Conservation (phyloP, 768 basidiomycete species). For the Mycena filopes region DNA sequence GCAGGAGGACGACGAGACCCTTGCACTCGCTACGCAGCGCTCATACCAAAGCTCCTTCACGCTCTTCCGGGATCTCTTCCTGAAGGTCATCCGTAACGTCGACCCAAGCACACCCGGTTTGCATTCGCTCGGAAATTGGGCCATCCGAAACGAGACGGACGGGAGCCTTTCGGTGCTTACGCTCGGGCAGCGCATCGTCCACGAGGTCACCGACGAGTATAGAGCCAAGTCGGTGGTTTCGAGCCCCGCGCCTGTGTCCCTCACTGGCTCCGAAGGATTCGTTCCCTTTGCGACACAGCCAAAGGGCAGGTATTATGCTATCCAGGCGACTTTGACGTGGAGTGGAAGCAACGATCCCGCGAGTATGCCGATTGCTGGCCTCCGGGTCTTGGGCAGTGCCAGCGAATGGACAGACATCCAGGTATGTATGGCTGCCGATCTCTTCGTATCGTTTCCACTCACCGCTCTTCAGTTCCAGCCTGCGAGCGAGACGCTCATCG, state of each 20-base stretch:
- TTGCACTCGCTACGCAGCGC: conserved; percentile 25
- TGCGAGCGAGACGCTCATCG: conserved; percentile 20
- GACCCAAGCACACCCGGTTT: conserved; percentile 25
- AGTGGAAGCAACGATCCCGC: conserved; percentile 17
- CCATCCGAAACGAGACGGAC: conserved; percentile 25
- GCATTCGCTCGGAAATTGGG: conserved; percentile 23
- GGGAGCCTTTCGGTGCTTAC: conserved; percentile 26
- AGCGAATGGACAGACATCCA: conserved; percentile 27
- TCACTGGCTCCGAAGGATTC: conserved; percentile 21
- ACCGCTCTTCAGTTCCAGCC: conserved; percentile 20
- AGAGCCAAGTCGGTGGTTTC: conserved; percentile 22
- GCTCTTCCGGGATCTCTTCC: conserved; percentile 30
- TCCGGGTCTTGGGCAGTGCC: conserved; percentile 23
- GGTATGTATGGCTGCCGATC: neutral
- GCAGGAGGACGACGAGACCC: conserved; percentile 27
- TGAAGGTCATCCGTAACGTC: conserved; percentile 30
- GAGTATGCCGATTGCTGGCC: conserved; percentile 24
- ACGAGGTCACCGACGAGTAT: conserved; percentile 23
- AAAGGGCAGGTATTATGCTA: conserved; percentile 25
- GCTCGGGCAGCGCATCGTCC: conserved; percentile 25
- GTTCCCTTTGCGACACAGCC: conserved; percentile 27
- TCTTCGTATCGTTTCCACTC: neutral
- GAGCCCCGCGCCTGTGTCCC: neutral
- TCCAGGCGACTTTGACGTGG: conserved; percentile 27
- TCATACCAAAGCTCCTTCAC: conserved; percentile 29